Evolutionary conservation across 2,329 filamentous ascomycete genomes (phyloP), one percentile per base, ranked within the genome.

Genomic region (Xylaria polymorpha): DNA sequence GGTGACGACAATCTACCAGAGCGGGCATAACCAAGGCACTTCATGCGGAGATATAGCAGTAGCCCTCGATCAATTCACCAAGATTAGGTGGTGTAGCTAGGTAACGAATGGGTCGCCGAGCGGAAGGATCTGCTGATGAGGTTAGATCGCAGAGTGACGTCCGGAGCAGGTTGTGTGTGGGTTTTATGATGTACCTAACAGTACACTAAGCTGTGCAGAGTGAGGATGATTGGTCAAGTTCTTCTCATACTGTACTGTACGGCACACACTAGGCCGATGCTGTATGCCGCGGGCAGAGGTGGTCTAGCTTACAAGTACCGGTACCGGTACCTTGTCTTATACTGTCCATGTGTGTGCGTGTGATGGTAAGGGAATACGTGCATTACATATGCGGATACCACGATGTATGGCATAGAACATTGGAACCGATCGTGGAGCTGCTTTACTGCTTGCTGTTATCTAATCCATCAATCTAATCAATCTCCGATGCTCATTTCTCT

Each of bases 391-490:
- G 68, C 61, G 61, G 64, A 61, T 59, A 58, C 59, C 14, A 29
- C 25, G 25, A 29, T 29, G 44, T 18, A 53, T 35, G 43, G 39
- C 60, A 55, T 15, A 55, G 39, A 15, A 25, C 20, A 22, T 57
- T 10, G 53, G 18, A 60, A 22, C 56, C 41, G 57, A 60, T 64
- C 58, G 66, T 66, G 66, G 66, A 68, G 48, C 59, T 46, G 67
- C 64, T 67, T 71, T 68, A 58, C 32, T 59, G 69, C 66, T 72
- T 59, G 69, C 66, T 72, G 73, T 74, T 70, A 77, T 77, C 75
- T 75, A 71, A 77, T 76, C 75, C 75, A 75, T 76, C 75, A 61
- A 72, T 72, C 70, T 72, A 71, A 72, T 71, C 72, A 76, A 75
- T 73, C 72, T 72, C 68, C 63, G 68, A 18, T 44, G n/a, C n/a